A percentile compares a stretch with the other conserved stretches of the same genome.
phyloP scores from a whole-genome alignment of 1,284 basidiomycete genomes.

The Neolentinus lepideus region DNA sequence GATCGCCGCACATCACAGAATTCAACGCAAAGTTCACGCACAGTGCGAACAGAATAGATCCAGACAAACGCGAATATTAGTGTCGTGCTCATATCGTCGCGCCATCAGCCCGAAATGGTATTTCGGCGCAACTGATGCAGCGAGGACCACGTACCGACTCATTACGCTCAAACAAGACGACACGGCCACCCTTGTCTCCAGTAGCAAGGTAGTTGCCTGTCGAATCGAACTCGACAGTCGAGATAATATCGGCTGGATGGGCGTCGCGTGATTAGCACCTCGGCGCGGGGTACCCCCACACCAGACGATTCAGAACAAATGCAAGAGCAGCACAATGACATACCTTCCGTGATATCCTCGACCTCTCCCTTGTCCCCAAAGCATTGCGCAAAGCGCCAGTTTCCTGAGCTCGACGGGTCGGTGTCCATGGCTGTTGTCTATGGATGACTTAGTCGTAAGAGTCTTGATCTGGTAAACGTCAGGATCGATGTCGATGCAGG shows the following conservation, averaged over 20 bases:
- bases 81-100: neutral
- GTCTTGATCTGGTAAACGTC: neutral
- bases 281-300: neutral
- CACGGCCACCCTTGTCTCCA: slow-evolving; percentile 98
- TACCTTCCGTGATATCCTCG: slow-evolving; percentile 99
- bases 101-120: slow-evolving; percentile 5
- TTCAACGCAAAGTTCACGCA: neutral
- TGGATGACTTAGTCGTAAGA: slow-evolving; percentile 3
- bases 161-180: slow-evolving; percentile 98
- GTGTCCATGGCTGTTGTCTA: slow-evolving; percentile 54
- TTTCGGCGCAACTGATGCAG: slow-evolving; percentile 1
- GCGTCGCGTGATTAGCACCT: neutral
- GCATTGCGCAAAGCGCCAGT: slow-evolving; percentile 99
- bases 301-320: neutral
- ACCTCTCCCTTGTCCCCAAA: slow-evolving; percentile 99
- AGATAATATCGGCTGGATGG: slow-evolving; percentile 90
- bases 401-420: slow-evolving; percentile 79
- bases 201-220: slow-evolving; percentile 99
- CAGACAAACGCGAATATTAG: slow-evolving; percentile 6
- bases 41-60: slow-evolving; percentile 5
- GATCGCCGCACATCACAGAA: slow-evolving; percentile 10
- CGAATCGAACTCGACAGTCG: slow-evolving; percentile 99
- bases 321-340: slow-evolving; percentile 12
- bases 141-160: slow-evolving; percentile 60
- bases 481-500: neutral